A percentile compares a stretch with the other conserved stretches of the same genome.
phyloP scores from a whole-genome alignment of 768 basidiomycete genomes.

The Gloeopeniophorella convolvens region DNA sequence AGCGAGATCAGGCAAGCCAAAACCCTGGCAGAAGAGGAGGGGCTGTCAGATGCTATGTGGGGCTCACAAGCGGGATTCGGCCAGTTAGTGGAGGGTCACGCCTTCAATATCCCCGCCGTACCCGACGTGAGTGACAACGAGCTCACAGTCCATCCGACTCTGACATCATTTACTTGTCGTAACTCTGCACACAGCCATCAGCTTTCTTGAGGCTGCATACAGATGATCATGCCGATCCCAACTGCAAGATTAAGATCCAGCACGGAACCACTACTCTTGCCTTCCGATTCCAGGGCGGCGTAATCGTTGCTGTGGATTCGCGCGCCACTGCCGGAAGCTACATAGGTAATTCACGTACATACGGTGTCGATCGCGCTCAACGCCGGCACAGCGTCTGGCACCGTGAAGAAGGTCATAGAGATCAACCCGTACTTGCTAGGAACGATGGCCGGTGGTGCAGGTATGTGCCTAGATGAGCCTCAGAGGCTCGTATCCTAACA shows the following conservation, averaged over 20 bases:
- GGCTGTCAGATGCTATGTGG: constrained; percentile 66
- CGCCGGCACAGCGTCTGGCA: constrained; percentile 69
- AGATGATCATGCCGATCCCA: constrained; percentile 90
- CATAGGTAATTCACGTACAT: constrained; percentile 54
- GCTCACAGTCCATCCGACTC: background rate
- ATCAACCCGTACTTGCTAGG: constrained; percentile 99
- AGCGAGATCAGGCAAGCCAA: constrained; percentile 45
- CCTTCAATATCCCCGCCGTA: constrained; percentile 66
- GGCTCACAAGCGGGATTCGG: constrained; percentile 82
- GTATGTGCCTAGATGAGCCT: constrained; percentile 35
- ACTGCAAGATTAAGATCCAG: constrained; percentile 94
- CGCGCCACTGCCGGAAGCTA: constrained; percentile 96
- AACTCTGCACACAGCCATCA: constrained; percentile 57
- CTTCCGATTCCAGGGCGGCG: constrained; percentile 93
- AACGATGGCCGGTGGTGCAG: constrained; percentile 99
- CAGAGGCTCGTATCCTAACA: background rate
- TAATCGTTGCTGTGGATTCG: constrained; percentile 99
- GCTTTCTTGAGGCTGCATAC: constrained; percentile 90
- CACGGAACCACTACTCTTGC: constrained; percentile 98
- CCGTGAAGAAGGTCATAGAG: constrained; percentile 99
- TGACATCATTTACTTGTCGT: background rate
- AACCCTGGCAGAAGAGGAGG: constrained; percentile 52
- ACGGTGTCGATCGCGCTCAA: background rate
- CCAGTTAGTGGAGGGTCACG: constrained; percentile 62
- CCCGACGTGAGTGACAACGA: constrained; percentile 54